Percentiles rank a stretch among this genome's conserved stretches.
These are phyloP conservation scores for Mycothermus thermophilus DNA, from an alignment of 495 filamentous ascomycete genomes.

Conservation along the genomic window DNA sequence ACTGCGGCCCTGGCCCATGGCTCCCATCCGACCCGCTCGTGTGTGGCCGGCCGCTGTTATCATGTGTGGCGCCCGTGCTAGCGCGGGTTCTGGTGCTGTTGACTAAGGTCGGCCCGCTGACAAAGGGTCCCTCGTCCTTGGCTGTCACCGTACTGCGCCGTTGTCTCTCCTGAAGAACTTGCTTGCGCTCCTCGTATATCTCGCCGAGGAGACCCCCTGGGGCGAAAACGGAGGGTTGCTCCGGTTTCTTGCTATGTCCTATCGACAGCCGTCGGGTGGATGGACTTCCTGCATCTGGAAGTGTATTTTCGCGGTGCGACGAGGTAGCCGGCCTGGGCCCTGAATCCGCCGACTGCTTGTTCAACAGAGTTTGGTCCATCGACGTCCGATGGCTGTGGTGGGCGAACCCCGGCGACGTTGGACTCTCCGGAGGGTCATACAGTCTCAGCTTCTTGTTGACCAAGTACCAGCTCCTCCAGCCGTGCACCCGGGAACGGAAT, in stretches of 20 bases:
- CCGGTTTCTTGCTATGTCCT: too few relatives aligned
- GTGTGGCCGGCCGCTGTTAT: background rate
- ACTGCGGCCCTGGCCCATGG: conserved; percentile 4
- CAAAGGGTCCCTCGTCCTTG: conserved; percentile 24
- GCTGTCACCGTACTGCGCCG: background rate
- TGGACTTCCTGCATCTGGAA: too few relatives aligned
- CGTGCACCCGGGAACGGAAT: conserved; percentile 58
- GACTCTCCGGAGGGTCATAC: conserved; percentile 1
- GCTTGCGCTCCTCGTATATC: conserved; percentile 28
- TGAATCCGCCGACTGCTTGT: background rate
- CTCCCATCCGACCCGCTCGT: background rate
- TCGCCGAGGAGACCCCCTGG: conserved; percentile 28
- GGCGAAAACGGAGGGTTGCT: conserved; percentile 6
- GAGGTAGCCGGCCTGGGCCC: background rate
- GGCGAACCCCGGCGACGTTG: too few relatives aligned
- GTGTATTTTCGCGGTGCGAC: conserved; percentile 20
- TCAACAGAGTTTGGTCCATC: too few relatives aligned
- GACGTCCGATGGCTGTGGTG: too few relatives aligned
- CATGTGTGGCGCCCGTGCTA: background rate
- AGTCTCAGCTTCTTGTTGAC: conserved; percentile 35
- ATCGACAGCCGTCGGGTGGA: too few relatives aligned
- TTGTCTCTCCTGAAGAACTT: too few relatives aligned
- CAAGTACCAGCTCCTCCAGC: conserved; percentile 84
- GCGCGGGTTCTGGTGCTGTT: conserved; percentile 17
- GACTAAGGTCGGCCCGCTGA: conserved; percentile 36